These are phyloP conservation scores for Incumbomyces lentus DNA, from an alignment of 2,329 filamentous ascomycete species.

Conservation along the genomic window DNA sequence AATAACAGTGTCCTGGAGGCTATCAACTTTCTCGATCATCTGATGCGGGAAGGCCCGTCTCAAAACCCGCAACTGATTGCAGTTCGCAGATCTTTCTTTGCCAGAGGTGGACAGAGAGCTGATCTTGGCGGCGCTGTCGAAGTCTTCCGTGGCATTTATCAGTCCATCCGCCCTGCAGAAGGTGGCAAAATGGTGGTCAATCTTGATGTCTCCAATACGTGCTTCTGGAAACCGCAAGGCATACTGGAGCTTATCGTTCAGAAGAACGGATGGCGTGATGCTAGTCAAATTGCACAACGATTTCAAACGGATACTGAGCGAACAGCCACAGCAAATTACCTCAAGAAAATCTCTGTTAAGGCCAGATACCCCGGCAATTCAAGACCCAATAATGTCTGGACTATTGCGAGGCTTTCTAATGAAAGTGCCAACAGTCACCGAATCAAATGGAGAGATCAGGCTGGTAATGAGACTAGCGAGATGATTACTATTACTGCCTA, in stretches of 20 bases:
- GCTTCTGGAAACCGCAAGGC: constrained; percentile 60
- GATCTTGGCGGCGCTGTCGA: constrained; percentile 58
- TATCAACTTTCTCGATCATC: constrained; percentile 84
- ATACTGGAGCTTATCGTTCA: constrained; percentile 28
- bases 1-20: constrained; percentile 63
- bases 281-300: constrained; percentile 22
- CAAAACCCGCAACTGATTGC: constrained; percentile 45
- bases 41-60: constrained; percentile 70
- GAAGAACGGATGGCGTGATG: constrained; percentile 25
- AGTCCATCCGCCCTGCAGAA: constrained; percentile 66
- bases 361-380: constrained; percentile 28
- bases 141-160: constrained; percentile 81
- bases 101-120: constrained; percentile 37
- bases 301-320: constrained; percentile 13
- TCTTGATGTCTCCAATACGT: constrained; percentile 81
- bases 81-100: constrained; percentile 79
- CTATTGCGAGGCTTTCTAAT: constrained; percentile 40
- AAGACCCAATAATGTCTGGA: constrained; percentile 33
- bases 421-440: constrained; percentile 34
- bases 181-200: constrained; percentile 64
- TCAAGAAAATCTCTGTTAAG: constrained; percentile 21
- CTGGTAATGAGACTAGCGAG: constrained; percentile 32
- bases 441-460: constrained; percentile 32
- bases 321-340: constrained; percentile 1
- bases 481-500: constrained; percentile 51